Percentiles rank a stretch among this genome's conserved stretches.
Evolutionary conservation across 768 basidiomycete species (phyloP).

Genomic region (Hygrocybe punicea): DNA sequence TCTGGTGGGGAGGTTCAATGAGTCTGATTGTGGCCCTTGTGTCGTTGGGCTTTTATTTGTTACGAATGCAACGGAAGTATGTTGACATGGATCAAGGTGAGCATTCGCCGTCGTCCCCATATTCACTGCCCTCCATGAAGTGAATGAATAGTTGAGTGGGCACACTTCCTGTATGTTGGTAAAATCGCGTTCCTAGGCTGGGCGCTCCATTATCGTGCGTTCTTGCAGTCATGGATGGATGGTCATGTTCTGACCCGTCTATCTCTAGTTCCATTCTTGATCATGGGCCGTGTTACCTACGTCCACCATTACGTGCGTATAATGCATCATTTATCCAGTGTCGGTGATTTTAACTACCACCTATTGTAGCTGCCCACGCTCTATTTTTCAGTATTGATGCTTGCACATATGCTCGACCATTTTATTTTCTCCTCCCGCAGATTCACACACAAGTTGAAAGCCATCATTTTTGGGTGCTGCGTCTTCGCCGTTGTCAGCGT

Average conservation of each 20-base stretch:
- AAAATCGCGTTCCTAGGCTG: constrained; percentile 92
- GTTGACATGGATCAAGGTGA: constrained; percentile 84
- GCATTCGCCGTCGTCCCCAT: constrained; percentile 28
- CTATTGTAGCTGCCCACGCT: constrained; percentile 76
- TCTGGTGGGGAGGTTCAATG: constrained; percentile 81
- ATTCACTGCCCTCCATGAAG: constrained; percentile 1
- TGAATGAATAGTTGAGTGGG: constrained; percentile 71
- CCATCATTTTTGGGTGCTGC: constrained; percentile 64
- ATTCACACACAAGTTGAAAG: constrained; percentile 61
- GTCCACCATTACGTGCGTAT: constrained; percentile 88
- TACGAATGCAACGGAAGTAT: constrained; percentile 85
- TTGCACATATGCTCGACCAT: constrained; percentile 87
- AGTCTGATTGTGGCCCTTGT: constrained; percentile 58
- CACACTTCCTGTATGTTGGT: constrained; percentile 87
- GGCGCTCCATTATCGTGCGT: constrained; percentile 84
- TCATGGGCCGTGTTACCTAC: constrained; percentile 98
- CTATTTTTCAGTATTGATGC: constrained; percentile 94
- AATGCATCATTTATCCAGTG: not conserved
- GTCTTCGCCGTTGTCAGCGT: constrained; percentile 59
- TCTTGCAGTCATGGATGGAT: not conserved
- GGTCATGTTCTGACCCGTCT: not conserved
- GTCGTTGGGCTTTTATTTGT: constrained; percentile 63
- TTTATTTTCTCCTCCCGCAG: constrained; percentile 79
- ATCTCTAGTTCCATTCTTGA: constrained; percentile 81
- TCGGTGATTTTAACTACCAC: not conserved